A percentile compares a stretch with the other conserved stretches of the same genome.
Evolutionary conservation across 2,329 filamentous ascomycete species (phyloP).

Genomic region (Cercospora brassicicola): DNA sequence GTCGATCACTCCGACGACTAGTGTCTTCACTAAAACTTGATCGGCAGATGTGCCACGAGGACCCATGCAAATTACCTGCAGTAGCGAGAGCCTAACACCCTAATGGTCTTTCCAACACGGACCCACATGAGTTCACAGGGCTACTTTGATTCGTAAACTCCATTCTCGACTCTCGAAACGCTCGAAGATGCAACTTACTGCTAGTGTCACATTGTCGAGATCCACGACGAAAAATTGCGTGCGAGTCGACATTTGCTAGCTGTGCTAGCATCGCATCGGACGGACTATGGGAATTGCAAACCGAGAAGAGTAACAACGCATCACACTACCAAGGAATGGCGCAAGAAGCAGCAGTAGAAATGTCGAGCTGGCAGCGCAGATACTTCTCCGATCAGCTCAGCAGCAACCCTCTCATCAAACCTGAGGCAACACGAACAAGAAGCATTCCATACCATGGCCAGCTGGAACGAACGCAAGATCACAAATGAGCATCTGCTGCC

Average conservation of each 20-base stretch:
- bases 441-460: background rate
- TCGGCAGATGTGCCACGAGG: background rate
- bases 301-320: background rate
- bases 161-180: background rate
- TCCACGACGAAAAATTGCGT: background rate
- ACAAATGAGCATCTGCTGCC: conserved; percentile 4
- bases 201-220: background rate
- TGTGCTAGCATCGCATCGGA: background rate
- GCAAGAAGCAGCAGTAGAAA: background rate
- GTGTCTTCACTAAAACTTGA: background rate
- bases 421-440: background rate
- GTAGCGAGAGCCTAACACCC: background rate
- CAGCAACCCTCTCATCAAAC: background rate
- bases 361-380: background rate
- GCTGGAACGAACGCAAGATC: conserved; percentile 1
- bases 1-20: background rate
- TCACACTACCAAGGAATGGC: background rate
- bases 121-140: background rate
- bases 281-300: background rate
- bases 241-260: background rate
- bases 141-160: background rate
- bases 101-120: background rate
- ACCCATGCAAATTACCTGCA: background rate
- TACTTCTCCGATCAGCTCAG: background rate
- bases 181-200: background rate